These are phyloP conservation scores for Jackrogersella multiformis DNA, from an alignment of 495 filamentous ascomycete genomes.

Conservation along the genomic window DNA sequence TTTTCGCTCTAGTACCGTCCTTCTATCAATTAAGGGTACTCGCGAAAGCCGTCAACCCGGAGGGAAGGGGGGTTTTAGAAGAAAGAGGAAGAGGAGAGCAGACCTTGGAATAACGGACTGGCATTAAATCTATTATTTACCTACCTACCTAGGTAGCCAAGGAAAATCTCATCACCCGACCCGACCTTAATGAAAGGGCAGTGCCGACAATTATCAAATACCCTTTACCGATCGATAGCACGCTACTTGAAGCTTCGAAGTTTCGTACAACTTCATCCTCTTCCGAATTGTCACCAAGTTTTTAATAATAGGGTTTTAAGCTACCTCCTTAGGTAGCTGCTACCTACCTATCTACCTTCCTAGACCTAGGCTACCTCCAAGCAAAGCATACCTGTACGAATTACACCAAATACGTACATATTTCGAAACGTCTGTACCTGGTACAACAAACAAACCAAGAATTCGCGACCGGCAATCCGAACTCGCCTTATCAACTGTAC, in stretches of 20 bases:
- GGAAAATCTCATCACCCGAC: slow-evolving; percentile 29
- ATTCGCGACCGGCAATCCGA: slow-evolving; percentile 12
- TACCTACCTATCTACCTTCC: too few species aligned
- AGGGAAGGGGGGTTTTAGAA: slow-evolving; percentile 13
- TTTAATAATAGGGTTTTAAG: slow-evolving; percentile 8
- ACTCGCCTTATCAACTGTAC: background rate
- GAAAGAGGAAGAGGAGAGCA: slow-evolving; percentile 5
- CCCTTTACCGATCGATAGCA: slow-evolving; percentile 22
- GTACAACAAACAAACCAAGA: slow-evolving; percentile 22
- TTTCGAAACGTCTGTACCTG: slow-evolving; percentile 5
- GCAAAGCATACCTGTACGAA: background rate
- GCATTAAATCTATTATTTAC: too few species aligned
- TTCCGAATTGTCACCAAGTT: slow-evolving; percentile 1
- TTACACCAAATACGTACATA: slow-evolving; percentile 1
- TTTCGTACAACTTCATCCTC: slow-evolving; percentile 16
- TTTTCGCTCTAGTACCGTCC: slow-evolving; percentile 29
- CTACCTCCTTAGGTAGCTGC: too few species aligned
- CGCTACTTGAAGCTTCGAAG: slow-evolving; percentile 1
- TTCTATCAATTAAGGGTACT: slow-evolving; percentile 35
- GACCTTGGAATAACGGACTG: background rate
- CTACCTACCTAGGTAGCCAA: too few species aligned
- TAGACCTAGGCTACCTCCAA: too few species aligned
- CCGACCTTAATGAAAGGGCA: slow-evolving; percentile 20
- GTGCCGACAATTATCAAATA: slow-evolving; percentile 17
- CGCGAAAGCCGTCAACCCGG: slow-evolving; percentile 12